These are phyloP conservation scores for Ceratopteris richardii DNA, from an alignment of 75 land plant genomes.

Conservation along the genomic window DNA sequence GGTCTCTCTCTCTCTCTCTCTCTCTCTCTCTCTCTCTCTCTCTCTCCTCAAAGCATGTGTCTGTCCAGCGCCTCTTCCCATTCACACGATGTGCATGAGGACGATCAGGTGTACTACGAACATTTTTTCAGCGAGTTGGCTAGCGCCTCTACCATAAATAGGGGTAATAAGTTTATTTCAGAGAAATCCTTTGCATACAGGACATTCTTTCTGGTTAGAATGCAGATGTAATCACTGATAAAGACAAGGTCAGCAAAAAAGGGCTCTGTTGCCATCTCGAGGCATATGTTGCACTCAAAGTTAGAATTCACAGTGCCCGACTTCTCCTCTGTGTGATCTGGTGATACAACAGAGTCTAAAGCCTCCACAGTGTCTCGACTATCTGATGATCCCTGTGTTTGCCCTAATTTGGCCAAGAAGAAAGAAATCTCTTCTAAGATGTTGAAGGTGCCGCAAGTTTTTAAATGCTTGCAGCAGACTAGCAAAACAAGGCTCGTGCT, in stretches of 20 bases:
- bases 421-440: no score
- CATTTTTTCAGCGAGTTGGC: neutral
- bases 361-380: no score
- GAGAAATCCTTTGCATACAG: conserved; percentile 79
- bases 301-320: neutral
- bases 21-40: neutral
- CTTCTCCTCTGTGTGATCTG: no score
- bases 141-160: conserved; percentile 62
- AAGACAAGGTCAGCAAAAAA: conserved; percentile 88
- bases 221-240: conserved; percentile 70
- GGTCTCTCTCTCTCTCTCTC: no score
- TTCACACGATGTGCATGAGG: conserved; percentile 5
- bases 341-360: no score
- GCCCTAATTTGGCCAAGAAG: no score
- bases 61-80: conserved; percentile 3
- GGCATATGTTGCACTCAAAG: conserved; percentile 84
- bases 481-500: no score
- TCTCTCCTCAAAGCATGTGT: neutral
- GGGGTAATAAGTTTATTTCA: conserved; percentile 46
- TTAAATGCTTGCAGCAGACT: no score
- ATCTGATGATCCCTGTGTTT: no score
- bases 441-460: no score
- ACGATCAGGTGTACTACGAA: neutral
- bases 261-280: conserved; percentile 72
- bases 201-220: conserved; percentile 63